These are phyloP conservation scores for Yamadazyma epiphylla DNA, from an alignment of 1,139 yeast species.

Conservation along the genomic window DNA sequence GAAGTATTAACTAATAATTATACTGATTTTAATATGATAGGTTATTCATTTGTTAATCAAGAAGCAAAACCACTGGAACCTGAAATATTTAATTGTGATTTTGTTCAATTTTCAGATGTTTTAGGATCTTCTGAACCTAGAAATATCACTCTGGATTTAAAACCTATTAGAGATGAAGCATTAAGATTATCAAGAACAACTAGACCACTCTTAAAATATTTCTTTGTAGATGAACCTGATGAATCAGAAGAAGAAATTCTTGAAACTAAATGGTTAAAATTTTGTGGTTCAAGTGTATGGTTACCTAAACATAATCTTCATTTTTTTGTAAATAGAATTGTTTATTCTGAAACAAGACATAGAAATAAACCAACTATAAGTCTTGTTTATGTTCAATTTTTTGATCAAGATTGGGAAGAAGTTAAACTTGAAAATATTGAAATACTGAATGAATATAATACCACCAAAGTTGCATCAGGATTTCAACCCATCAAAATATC, in stretches of 20 bases:
- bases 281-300: slow-evolving; percentile 16
- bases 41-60: slow-evolving; percentile 4
- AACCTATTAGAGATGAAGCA: slow-evolving; percentile 7
- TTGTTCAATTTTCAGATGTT: slow-evolving; percentile 2
- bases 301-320: slow-evolving; percentile 14
- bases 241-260: slow-evolving; percentile 10
- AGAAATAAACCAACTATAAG: slow-evolving; percentile 14
- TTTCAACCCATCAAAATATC: slow-evolving; percentile 10
- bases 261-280: slow-evolving; percentile 12
- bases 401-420: slow-evolving; percentile 14
- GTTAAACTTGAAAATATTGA: slow-evolving; percentile 9
- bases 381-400: slow-evolving; percentile 13
- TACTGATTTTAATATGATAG: slow-evolving; percentile 1
- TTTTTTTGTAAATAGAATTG: slow-evolving; percentile 14
- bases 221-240: slow-evolving; percentile 9
- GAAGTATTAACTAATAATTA: neutral
- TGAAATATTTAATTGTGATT: slow-evolving; percentile 1
- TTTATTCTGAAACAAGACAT: slow-evolving; percentile 7
- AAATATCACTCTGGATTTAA: slow-evolving; percentile 4
- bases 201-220: slow-evolving; percentile 6
- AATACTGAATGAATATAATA: slow-evolving; percentile 4
- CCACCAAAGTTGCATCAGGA: slow-evolving; percentile 2
- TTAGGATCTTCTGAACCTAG: slow-evolving; percentile 4
- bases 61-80: slow-evolving; percentile 1
- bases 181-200: slow-evolving; percentile 5